Base-by-base conservation (phyloP, 108 stramenopile species). In the Hondaea fermentalgiana region DNA sequence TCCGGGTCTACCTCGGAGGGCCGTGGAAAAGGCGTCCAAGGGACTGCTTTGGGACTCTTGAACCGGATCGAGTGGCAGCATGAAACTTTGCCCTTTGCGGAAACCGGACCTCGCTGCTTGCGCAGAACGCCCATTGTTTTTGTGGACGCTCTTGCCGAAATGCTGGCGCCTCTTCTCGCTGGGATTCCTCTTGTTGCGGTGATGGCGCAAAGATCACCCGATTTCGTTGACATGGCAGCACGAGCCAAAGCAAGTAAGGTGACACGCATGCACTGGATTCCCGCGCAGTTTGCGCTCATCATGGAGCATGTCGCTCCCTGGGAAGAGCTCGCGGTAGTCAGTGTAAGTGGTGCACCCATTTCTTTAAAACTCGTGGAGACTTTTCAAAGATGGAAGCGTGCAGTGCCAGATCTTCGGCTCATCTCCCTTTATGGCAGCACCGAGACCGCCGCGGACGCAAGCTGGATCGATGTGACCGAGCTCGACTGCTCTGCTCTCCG, bases 31-130 rank as follows among this genome's bases (percentile, higher is more conserved):
- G 72, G 72, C 49, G 72, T 83, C 10, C 72, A 51, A 43, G 72
- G 72, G 23, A 83, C 47, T 51, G 5, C 5, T 51, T 8, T n/a
- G 5, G 72, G 47, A 5, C 72, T 83, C 23, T 16, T 51, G 44
- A 83, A 83, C 21, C 72, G 72, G 5, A 45, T 83, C 23, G 49
- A 83, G 23, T 83, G 72, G 72, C 72, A 83, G 72, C 72, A 51
- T 10, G 47, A 51, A 51, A 45, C 44, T 0, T 83, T 51, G 17
- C 72, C 72, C 6, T 83, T 83, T 43, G 19, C 72, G 44, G 47
- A 45, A 43, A 8, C 25, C n/a, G 19, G 72, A 10, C 23, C 44
- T 8, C 44, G 8, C 21, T 83, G 72, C 19, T 43, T 83, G 72
- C 44, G 72, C 44, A 83, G 72, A 51, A 83, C 72, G 6, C 72